Base-by-base conservation (phyloP, 2,329 filamentous ascomycete species). In the Aureobasidium sp. region DNA sequence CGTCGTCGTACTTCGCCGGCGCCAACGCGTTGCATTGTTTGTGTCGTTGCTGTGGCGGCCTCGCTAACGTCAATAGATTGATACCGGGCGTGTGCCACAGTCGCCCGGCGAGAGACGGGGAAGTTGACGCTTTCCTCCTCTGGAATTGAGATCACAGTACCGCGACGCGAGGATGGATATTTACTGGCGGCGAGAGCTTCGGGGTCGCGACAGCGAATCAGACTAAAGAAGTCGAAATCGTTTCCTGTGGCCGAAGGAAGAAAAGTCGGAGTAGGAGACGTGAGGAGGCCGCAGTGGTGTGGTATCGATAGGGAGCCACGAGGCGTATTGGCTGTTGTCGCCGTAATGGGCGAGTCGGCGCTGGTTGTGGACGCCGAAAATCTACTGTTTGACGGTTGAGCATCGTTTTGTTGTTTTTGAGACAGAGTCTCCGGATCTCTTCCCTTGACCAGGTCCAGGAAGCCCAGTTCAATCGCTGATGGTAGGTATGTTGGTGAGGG, bases 151-250 rank as follows among this genome's bases (percentile, higher is more conserved):
- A 51, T 42, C 5, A 60, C 42, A 5, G 57, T 60, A 2, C 45
- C 39, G 11, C 57, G 57, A 2, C 55, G 55, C 17, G 42, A 39
- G 8, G 53, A 25, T 25, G 51, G 37, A 27, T n/a, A 22, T 29
- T 31, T 60, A 15, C 36, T 34, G 34, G 25, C 37, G 5, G 34
- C 57, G 9, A 60, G 39, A 25, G 17, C 15, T 12, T 49, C 44
- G n/a, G 44, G 44, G 14, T 51, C 45, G 22, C 57, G 44, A 25
- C 45, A 44, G 5, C 27, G 31, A 22, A 49, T 49, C 5, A 60
- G 45, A n/a, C 45, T 60, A 25, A 60, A 60, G 11, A 60, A 60
- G 36, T 60, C 57, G 17, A 60, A 47, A 12, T 60, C 57, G 17
- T 8, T 36, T 2, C 22, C 31, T 11, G 56, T 48, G 25, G 31